Evolutionary conservation across 2,329 filamentous ascomycete species (phyloP).

Genomic region (Seiridium cupressi): DNA sequence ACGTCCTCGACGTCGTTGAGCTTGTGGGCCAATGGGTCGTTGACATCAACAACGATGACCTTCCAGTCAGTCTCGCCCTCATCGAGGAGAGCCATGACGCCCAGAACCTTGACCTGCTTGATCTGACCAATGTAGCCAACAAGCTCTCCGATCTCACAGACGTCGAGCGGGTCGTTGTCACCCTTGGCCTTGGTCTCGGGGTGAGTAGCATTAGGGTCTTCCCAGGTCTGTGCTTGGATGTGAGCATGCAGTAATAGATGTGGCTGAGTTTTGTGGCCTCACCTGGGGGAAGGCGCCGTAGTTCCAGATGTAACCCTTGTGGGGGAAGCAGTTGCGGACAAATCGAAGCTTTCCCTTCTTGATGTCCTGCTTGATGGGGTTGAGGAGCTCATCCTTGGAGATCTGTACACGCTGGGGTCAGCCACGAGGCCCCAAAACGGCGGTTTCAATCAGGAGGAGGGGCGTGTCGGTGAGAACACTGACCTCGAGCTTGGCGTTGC

Average conservation of each 20-base stretch:
- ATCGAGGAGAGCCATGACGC: slow-evolving; percentile 98
- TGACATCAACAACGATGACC: slow-evolving; percentile 98
- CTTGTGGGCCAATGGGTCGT: slow-evolving; percentile 94
- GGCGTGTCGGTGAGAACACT: slow-evolving; percentile 30
- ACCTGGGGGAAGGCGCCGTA: slow-evolving; percentile 99
- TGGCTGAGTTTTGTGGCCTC: slow-evolving; percentile 31
- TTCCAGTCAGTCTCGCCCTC: slow-evolving; percentile 99
- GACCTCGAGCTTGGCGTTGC: slow-evolving; percentile 99
- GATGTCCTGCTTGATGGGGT: slow-evolving; percentile 98
- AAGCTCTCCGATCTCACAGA: slow-evolving; percentile 98
- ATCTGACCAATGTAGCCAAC: slow-evolving; percentile 94
- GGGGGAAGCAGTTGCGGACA: slow-evolving; percentile 99
- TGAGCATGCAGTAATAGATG: slow-evolving; percentile 12
- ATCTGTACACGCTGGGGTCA: slow-evolving; percentile 56
- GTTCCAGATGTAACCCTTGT: slow-evolving; percentile 99
- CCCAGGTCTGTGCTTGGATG: slow-evolving; percentile 74
- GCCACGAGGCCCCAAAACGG: neutral
- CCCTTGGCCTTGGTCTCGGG: slow-evolving; percentile 99
- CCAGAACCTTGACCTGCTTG: slow-evolving; percentile 99
- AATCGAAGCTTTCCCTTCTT: slow-evolving; percentile 99
- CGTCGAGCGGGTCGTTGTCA: slow-evolving; percentile 98
- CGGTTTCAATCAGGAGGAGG: neutral
- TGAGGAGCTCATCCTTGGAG: slow-evolving; percentile 97
- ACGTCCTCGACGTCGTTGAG: slow-evolving; percentile 99
- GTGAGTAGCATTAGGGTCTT: slow-evolving; percentile 94